A percentile compares a stretch with the other conserved stretches of the same genome.
Evolutionary conservation across 495 filamentous ascomycete genomes (phyloP).

Genomic region (Penicillium ochrochloron): DNA sequence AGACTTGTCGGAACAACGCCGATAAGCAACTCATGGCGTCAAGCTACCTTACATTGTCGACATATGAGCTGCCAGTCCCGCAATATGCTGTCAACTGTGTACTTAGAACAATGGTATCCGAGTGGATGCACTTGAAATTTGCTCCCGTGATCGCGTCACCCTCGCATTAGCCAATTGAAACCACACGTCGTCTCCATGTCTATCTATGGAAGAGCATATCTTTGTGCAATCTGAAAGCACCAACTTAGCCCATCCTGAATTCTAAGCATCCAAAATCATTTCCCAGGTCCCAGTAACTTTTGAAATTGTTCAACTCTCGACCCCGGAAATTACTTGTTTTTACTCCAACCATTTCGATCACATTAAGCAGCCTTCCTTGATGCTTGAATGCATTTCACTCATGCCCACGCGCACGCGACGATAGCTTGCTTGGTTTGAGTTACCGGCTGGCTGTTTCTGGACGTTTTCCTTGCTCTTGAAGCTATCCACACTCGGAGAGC

Average conservation of each 20-base stretch:
- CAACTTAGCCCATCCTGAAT: neutral
- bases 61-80: neutral
- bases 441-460: constrained; percentile 7
- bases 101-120: neutral
- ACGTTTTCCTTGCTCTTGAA: constrained; percentile 29
- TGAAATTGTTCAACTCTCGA: neutral
- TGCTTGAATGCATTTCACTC: constrained; percentile 86
- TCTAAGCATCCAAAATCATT: neutral
- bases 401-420: constrained; percentile 74
- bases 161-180: neutral
- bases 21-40: neutral
- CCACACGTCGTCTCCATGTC: neutral
- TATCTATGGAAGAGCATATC: neutral
- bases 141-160: neutral
- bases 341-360: constrained; percentile 39
- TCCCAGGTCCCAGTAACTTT: neutral
- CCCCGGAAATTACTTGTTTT: neutral
- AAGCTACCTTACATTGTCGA: neutral
- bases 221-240: neutral
- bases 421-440: constrained; percentile 53
- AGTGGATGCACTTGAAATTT: neutral
- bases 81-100: neutral
- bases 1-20: neutral
- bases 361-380: constrained; percentile 92
- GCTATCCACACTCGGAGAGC: constrained; percentile 38